Evolutionary conservation across 2,329 filamentous ascomycete genomes (phyloP), one percentile per base, ranked within the genome.

Genomic region (Fusarium sp.): DNA sequence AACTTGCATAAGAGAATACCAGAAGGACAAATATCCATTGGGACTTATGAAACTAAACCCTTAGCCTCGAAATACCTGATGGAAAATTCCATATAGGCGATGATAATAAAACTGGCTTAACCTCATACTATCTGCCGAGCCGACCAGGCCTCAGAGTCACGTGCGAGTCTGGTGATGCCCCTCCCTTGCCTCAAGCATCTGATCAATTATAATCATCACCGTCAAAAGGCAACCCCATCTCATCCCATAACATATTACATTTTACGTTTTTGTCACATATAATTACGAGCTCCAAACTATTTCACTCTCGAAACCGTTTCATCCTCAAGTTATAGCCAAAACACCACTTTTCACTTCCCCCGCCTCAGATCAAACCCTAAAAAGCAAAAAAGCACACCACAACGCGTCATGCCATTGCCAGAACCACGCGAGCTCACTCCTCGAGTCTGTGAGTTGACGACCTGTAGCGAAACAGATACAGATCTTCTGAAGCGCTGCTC

Each of bases 401-500:
- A 18, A 42, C 56, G 47, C 47, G 36, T 50, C 36, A 42, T 57
- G 35, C 29, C 54, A n/a, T 27, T 46, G 14, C 53, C 60, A 15
- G 36, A 33, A 33, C 45, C 33, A 33, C 44, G 44, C 31, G 22
- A 27, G 10, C 54, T 50, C 5, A 14, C 15, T 14, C 63, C 73
- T 4, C 58, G 65, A 10, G 62, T 49, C 2, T 78, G 76, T 50
- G 69, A 69, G 4, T 27, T 74, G 9, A 1, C 0, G 11, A 11
- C 27, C 27, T 78, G 76, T 39, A 44, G 25, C 25, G 7, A 47
- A 1, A 8, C 10, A 14, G 65, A 17, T 2, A 15, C 18, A 36
- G 54, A 62, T 31, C n/a, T 35, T 22, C 29, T 73, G 35, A 74
- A 77, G 8, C 80, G 76, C 56, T 88, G 86, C 69, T 65, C 76